Conservation (phyloP, 495 filamentous ascomycete genomes). For the Aspergillus cavernicola region DNA sequence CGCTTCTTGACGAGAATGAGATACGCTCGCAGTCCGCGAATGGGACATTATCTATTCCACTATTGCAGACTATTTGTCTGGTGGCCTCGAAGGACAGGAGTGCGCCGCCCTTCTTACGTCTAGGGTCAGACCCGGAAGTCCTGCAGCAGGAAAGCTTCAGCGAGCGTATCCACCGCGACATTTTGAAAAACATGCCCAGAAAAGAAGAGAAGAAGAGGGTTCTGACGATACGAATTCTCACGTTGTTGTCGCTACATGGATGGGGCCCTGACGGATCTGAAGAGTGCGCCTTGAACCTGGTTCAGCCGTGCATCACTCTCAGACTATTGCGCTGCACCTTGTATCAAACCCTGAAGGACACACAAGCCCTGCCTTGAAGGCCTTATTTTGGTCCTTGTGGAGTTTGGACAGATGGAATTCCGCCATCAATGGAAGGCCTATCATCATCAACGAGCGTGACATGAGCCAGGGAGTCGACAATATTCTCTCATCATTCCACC, state of each 20-base stretch:
- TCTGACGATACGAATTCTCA: slow-evolving; percentile 31
- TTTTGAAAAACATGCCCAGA: slow-evolving; percentile 10
- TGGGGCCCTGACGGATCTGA: slow-evolving; percentile 32
- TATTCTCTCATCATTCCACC: slow-evolving; percentile 17
- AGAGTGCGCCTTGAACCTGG: slow-evolving; percentile 28
- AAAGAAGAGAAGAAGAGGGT: slow-evolving; percentile 27
- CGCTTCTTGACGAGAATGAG: slow-evolving; percentile 27
- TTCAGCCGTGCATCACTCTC: slow-evolving; percentile 48
- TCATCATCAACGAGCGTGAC: slow-evolving; percentile 61
- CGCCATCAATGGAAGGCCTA: slow-evolving; percentile 55
- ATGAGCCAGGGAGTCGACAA: slow-evolving; percentile 30
- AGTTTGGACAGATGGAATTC: slow-evolving; percentile 57
- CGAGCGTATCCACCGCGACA: slow-evolving; percentile 18
- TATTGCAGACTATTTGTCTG: slow-evolving; percentile 32
- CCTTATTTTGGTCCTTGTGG: slow-evolving; percentile 60
- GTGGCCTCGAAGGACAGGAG: slow-evolving; percentile 32
- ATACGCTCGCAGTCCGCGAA: slow-evolving; percentile 17
- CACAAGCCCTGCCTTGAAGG: not conserved
- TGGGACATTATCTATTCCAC: slow-evolving; percentile 14
- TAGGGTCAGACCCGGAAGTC: slow-evolving; percentile 11
- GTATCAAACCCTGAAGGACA: not conserved
- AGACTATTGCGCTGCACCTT: slow-evolving; percentile 62
- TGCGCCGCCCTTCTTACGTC: slow-evolving; percentile 22
- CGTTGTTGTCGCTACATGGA: slow-evolving; percentile 32
- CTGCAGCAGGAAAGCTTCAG: slow-evolving; percentile 25